Conservation (phyloP, 192 early-diverging fungal genomes). For the Coemansia sp. region DNA sequence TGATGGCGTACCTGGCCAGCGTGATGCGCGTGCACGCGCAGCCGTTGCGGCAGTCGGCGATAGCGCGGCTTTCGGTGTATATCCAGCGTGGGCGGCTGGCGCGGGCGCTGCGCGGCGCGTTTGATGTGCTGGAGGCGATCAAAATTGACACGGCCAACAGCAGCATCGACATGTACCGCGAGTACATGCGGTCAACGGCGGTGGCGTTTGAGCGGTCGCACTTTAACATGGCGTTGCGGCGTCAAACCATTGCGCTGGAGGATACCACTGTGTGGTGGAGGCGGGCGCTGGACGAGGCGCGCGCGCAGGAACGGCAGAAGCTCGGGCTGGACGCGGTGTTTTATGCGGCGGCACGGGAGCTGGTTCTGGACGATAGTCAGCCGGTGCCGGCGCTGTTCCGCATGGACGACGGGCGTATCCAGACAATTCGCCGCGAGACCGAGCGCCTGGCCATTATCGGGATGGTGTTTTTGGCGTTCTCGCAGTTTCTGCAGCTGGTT, state of each 20-base stretch:
- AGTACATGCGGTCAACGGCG: slow-evolving; percentile 64
- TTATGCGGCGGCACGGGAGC: slow-evolving; percentile 22
- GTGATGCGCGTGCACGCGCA: slow-evolving; percentile 67
- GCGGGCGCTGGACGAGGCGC: slow-evolving; percentile 13
- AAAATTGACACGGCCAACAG: slow-evolving; percentile 63
- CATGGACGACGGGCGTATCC: slow-evolving; percentile 48
- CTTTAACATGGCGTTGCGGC: slow-evolving; percentile 50
- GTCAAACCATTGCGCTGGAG: slow-evolving; percentile 12
- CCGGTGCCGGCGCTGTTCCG: slow-evolving; percentile 32
- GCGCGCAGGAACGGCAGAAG: neutral
- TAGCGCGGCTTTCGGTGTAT: slow-evolving; percentile 58
- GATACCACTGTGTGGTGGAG: slow-evolving; percentile 46
- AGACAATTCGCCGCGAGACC: slow-evolving; percentile 26
- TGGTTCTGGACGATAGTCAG: slow-evolving; percentile 42
- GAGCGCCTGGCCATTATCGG: slow-evolving; percentile 41
- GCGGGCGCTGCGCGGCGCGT: slow-evolving; percentile 64
- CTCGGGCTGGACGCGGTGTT: slow-evolving; percentile 29
- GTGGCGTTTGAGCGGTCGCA: slow-evolving; percentile 65
- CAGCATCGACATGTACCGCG: slow-evolving; percentile 62
- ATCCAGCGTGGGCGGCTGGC: slow-evolving; percentile 59
- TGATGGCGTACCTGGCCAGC: slow-evolving; percentile 59
- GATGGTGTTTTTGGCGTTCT: slow-evolving; percentile 36
- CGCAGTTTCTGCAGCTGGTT: slow-evolving; percentile 38
- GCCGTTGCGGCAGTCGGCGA: slow-evolving; percentile 59
- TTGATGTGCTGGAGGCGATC: slow-evolving; percentile 57